Evolutionary conservation across 2,329 filamentous ascomycete species (phyloP).

Genomic region (Calonectria crousiana): DNA sequence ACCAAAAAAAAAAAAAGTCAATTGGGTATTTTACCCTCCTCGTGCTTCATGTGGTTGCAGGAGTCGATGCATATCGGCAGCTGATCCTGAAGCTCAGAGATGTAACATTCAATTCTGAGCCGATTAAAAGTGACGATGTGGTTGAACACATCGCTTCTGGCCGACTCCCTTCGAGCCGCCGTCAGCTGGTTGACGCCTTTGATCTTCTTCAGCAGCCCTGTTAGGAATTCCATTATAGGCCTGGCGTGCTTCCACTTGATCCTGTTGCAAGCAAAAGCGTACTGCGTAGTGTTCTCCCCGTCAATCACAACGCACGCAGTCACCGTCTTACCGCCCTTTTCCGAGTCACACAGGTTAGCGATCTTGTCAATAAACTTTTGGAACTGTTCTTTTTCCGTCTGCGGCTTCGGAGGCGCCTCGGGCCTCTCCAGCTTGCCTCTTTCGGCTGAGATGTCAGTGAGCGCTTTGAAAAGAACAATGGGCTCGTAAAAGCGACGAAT

Average conservation of each 20-base stretch:
- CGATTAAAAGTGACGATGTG: conserved; percentile 40
- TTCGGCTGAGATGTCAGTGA: conserved; percentile 33
- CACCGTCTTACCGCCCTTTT: conserved; percentile 45
- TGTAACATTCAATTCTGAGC: conserved; percentile 31
- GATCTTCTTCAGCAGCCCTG: conserved; percentile 26
- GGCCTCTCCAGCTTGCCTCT: conserved; percentile 6
- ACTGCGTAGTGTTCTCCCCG: conserved; percentile 41
- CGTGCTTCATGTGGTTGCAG: not conserved
- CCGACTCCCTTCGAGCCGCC: rapidly evolving
- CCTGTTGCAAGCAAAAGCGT: conserved; percentile 49
- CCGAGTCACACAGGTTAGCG: conserved; percentile 47
- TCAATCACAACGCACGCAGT: conserved; percentile 47
- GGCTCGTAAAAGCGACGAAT: conserved; percentile 47
- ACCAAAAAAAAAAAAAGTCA: not conserved
- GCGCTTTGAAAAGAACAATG: conserved; percentile 41
- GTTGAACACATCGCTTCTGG: conserved; percentile 2
- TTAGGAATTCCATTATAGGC: conserved; percentile 15
- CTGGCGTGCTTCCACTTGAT: not conserved
- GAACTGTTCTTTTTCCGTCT: conserved; percentile 39
- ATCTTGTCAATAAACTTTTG: conserved; percentile 48
- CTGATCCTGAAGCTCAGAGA: conserved; percentile 17
- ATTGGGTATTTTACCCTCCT: not conserved
- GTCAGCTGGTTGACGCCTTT: not conserved
- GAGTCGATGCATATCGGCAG: conserved; percentile 29
- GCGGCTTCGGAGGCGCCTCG: not conserved